Conservation (phyloP, 2,329 filamentous ascomycete species). For the Colletotrichum cuscutae region DNA sequence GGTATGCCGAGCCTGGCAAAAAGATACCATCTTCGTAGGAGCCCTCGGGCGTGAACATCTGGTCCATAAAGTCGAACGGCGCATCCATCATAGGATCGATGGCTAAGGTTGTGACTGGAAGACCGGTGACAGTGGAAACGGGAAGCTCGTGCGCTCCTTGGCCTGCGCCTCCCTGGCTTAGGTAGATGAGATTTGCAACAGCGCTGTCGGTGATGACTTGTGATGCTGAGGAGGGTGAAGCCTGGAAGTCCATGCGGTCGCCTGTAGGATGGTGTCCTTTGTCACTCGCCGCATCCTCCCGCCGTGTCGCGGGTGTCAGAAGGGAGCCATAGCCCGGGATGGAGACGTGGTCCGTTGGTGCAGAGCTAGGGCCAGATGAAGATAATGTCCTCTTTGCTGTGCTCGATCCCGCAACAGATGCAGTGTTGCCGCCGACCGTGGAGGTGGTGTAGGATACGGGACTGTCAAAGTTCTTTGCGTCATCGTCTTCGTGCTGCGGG, state of each 20-base stretch:
- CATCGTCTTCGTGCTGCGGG: background rate
- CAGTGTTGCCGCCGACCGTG: slow-evolving; percentile 12
- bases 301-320: slow-evolving; percentile 9
- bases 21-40: slow-evolving; percentile 54
- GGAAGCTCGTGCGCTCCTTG: background rate
- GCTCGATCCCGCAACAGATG: slow-evolving; percentile 9
- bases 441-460: slow-evolving; percentile 23
- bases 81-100: slow-evolving; percentile 29
- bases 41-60: slow-evolving; percentile 46
- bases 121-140: background rate
- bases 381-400: slow-evolving; percentile 11
- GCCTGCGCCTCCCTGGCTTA: slow-evolving; percentile 43
- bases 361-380: slow-evolving; percentile 7
- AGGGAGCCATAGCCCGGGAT: background rate
- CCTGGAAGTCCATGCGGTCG: slow-evolving; percentile 7
- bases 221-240: slow-evolving; percentile 39
- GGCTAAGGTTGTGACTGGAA: slow-evolving; percentile 21
- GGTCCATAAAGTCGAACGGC: slow-evolving; percentile 36
- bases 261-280: slow-evolving; percentile 3
- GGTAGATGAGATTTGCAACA: slow-evolving; percentile 47
- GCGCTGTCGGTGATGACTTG: slow-evolving; percentile 45
- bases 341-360: slow-evolving; percentile 1
- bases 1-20: slow-evolving; percentile 57
- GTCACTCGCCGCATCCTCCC: slow-evolving; percentile 7
- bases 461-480: slow-evolving; percentile 14